Evolutionary conservation across 768 basidiomycete species (phyloP), one percentile per base, ranked within the genome.

Genomic region (Galerina marginata): DNA sequence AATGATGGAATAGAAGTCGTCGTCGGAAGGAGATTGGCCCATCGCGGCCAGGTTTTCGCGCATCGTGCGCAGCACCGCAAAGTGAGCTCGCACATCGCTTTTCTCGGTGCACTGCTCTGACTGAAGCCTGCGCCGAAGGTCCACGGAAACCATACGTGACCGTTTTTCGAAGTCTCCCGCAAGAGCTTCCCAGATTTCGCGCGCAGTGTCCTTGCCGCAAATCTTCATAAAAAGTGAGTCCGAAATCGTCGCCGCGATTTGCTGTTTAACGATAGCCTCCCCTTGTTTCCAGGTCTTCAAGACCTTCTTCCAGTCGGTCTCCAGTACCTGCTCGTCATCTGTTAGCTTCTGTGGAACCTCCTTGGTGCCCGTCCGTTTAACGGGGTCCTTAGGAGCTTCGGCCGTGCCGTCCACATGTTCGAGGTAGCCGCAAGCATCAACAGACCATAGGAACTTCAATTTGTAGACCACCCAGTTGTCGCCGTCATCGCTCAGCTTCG

Each of bases 1-100:
- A 36, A 79, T 67, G 46, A 79, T 76, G 3, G 68, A 67, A 23
- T 68, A 67, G 54, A 75, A 73, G 43, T 77, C 71, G 6, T 71
- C 65, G 9, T 77, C 70, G 0, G 65, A 29, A 4, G 72, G 69
- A 20, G 69, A 54, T 4, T 68, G 58, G 16, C 74, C 75, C 66
- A 77, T 73, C 0, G 71, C 66, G 0, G 75, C 70, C 6, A 80
- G 69, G 16, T 77, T 67, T 47, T 79, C 72, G 2, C 56, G 62
- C 64, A 77, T 70, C 6, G 60, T 59, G 6, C 60, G 38, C 15
- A 79, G 55, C 55, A 63, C 71, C 12, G 66, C 62, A 39, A 79
- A 69, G 65, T 77, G 77, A 9, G 63, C 56, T 9, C 62, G 62
- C 9, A 75, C 65, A 61, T 79, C 72, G 4, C 67, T 72, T 3